Evolutionary conservation across 495 filamentous ascomycete genomes (phyloP).

Genomic region (Daldinia grandis): DNA sequence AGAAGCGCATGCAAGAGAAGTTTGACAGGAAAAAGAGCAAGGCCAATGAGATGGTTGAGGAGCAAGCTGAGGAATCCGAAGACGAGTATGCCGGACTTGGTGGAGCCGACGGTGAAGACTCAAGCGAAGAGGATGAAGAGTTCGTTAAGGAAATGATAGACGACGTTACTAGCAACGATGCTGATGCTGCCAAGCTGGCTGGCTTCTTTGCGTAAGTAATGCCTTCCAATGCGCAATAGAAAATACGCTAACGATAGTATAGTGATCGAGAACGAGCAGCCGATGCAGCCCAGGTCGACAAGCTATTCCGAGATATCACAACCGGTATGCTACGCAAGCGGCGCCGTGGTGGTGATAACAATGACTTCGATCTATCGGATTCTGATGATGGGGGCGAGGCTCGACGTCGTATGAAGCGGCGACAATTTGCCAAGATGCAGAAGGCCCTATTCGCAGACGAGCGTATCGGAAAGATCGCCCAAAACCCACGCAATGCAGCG

Average conservation of each 20-base stretch:
- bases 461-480: slow-evolving; percentile 86
- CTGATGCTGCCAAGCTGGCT: slow-evolving; percentile 81
- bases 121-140: slow-evolving; percentile 70
- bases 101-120: slow-evolving; percentile 87
- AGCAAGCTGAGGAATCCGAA: slow-evolving; percentile 96
- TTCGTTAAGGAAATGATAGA: slow-evolving; percentile 88
- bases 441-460: slow-evolving; percentile 90
- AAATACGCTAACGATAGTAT: slow-evolving; percentile 38
- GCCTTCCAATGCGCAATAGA: not conserved
- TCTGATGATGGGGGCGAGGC: slow-evolving; percentile 84
- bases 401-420: slow-evolving; percentile 79
- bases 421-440: slow-evolving; percentile 91
- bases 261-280: slow-evolving; percentile 71
- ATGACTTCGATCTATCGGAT: slow-evolving; percentile 83
- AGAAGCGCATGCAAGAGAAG: slow-evolving; percentile 59
- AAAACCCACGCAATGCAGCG: slow-evolving; percentile 87
- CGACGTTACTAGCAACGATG: slow-evolving; percentile 71
- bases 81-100: slow-evolving; percentile 97
- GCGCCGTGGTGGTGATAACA: slow-evolving; percentile 62
- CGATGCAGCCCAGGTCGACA: slow-evolving; percentile 86
- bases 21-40: slow-evolving; percentile 90
- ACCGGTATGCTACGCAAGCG: slow-evolving; percentile 84
- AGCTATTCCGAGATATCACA: slow-evolving; percentile 90
- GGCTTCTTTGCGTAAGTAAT: slow-evolving; percentile 84
- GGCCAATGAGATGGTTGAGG: slow-evolving; percentile 86